Base-by-base conservation (phyloP, 768 basidiomycete genomes). In the Serendipita indica region DNA sequence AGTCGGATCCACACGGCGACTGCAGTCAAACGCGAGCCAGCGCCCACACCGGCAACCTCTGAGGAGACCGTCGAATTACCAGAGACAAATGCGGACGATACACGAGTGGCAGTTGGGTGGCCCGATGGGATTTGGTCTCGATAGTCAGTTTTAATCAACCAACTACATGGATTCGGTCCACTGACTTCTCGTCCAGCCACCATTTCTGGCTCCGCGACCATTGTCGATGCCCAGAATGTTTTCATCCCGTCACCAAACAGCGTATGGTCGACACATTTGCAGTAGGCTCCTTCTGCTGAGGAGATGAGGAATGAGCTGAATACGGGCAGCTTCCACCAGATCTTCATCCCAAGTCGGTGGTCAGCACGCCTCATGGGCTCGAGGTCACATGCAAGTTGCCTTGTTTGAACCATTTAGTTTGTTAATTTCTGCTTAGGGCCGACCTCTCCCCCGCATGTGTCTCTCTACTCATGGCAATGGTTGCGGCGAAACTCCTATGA, bases 121-220 rank as follows among this genome's bases (percentile, higher is more conserved):
- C 75, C 85, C 61, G 77, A 80, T 7, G 74, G 76, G 60, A 77
- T 73, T 1, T 84, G 82, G 79, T 86, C 88, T 2, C 74, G 82
- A 70, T 92, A 84, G 89, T 90, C 67, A 62, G 86, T 75, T 57
- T 13, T 52, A 33, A 39, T 13, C 27, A 18, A 25, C 22, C 14
- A 30, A 33, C 35, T 33, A 41, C 57, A 33, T 58, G 43, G 45
- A 10, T 28, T 32, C 43, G 45, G 27, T 20, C 7, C 2, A 37
- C n/a, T 3, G n/a, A 28, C 25, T 58, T 25, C 41, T 43, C 41
- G 13, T 63, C 27, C 63, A 97, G 93, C 67, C 89, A 94, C 67
- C 82, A 91, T 65, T 79, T 90, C 37, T 96, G 90, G 86, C 72
- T 97, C 22, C 75, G 89, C 41, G 94, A 97, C 66, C 93, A 97